Evolutionary conservation across 805 yeast species (phyloP), one percentile per base, ranked within the genome.

Genomic region (Ogataea trehaloabstinens): DNA sequence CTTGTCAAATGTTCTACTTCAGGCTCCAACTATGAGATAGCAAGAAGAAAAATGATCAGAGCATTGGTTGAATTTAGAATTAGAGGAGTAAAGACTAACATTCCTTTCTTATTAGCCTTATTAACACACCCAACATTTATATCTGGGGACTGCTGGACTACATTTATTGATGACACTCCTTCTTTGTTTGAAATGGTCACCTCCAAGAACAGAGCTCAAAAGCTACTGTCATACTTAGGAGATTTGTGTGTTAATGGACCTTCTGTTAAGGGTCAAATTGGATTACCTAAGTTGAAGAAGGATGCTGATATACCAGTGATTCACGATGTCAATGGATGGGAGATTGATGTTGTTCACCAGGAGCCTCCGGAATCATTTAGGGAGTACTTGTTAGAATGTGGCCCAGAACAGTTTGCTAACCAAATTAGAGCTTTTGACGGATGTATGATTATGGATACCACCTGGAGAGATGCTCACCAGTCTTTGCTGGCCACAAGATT

Each of bases 391-490:
- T 67, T 91, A 44, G 80, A 78, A 52, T 72, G 83, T 53, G 99
- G 99, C 41, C 95, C 99, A 21, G 93, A 76, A 38, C 85, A 71
- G 22, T 93, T 93, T 60, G 96, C 97, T 52, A 75, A 82, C 68
- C 82, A 86, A 56, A 95, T 93, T 43, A 80, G 97, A 63, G 64
- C 69, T 13, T 81, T 79, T 68, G 70, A 86, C 38, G 99, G 99
- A 56, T 82, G 95, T 51, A 72, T 93, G 64, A 69, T 93, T 56
- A 93, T 95, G 87, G 99, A 93, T 66, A 93, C 99, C 39, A 93
- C 99, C 7, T 93, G 99, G 99, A 88, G 99, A 80, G 99, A 93
- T 67, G 99, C 99, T 25, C 99, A 93, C 69, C 99, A 93, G 74
- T 90, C 97, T 18, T 70, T 93, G 53, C 74, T 93, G 58, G 99